phyloP scores from a whole-genome alignment of 208 protist species.

The Strigomonas culicis region DNA sequence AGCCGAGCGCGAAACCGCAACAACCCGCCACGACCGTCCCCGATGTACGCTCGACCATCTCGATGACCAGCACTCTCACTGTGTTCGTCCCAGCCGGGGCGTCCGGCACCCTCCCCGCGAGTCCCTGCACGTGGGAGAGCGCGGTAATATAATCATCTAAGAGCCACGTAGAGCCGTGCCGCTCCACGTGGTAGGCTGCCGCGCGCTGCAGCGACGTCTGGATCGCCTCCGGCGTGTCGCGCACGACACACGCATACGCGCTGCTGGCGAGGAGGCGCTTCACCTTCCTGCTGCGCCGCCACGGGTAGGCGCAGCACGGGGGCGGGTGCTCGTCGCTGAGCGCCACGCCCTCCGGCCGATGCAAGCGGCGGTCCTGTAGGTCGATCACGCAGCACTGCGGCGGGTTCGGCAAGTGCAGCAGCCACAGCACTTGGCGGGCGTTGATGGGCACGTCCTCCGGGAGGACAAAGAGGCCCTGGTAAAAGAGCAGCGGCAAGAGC shows the following conservation, averaged over 20 bases:
- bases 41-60: conserved; percentile 35
- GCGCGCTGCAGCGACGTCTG: conserved; percentile 28
- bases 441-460: conserved; percentile 19
- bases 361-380: background rate
- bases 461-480: conserved; percentile 61
- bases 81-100: background rate
- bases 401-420: conserved; percentile 43
- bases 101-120: too few relatives aligned
- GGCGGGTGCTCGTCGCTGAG: background rate
- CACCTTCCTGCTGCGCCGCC: conserved; percentile 47
- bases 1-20: conserved; percentile 50
- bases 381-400: conserved; percentile 36
- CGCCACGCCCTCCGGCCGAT: background rate
- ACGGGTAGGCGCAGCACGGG: conserved; percentile 1
- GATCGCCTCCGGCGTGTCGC: conserved; percentile 27
- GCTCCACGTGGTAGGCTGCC: conserved; percentile 33
- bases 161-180: conserved; percentile 35
- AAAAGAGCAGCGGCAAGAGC: conserved; percentile 31
- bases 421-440: conserved; percentile 12
- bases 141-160: conserved; percentile 15
- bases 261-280: conserved; percentile 29
- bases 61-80: conserved; percentile 35
- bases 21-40: conserved; percentile 50
- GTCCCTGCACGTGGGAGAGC: background rate
- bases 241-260: conserved; percentile 39